These are phyloP conservation scores for Datisca glomerata DNA, from an alignment of 306 rosid genomes.

Conservation along the genomic window DNA sequence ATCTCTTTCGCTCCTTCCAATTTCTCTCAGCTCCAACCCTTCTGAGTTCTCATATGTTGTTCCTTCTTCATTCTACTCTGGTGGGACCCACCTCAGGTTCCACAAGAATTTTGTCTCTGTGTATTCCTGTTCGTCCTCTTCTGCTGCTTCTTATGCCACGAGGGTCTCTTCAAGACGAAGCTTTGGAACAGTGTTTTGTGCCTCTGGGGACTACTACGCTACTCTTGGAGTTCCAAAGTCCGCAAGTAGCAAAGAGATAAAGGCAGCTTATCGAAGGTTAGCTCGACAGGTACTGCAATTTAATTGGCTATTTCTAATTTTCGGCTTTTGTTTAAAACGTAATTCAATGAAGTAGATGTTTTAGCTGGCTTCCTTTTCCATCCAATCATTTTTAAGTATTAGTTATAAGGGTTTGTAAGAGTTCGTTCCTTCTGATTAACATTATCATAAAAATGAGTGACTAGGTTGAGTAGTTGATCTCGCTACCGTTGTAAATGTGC, in stretches of 20 bases:
- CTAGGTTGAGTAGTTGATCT: too few relatives aligned
- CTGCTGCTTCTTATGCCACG: slow-evolving; percentile 16
- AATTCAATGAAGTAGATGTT: too few relatives aligned
- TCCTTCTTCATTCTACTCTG: slow-evolving; percentile 28
- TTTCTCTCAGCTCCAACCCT: slow-evolving; percentile 21
- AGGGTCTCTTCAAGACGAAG: slow-evolving; percentile 30
- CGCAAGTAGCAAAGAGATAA: slow-evolving; percentile 69
- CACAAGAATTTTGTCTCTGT: slow-evolving; percentile 34
- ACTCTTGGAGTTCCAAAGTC: slow-evolving; percentile 86
- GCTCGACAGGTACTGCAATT: slow-evolving; percentile 82
- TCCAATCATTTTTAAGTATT: too few relatives aligned
- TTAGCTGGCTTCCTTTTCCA: too few relatives aligned
- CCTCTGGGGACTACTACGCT: slow-evolving; percentile 76
- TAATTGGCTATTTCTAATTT: background rate
- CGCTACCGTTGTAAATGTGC: too few relatives aligned
- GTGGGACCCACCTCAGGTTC: slow-evolving; percentile 33
- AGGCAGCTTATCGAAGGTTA: slow-evolving; percentile 84
- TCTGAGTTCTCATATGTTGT: slow-evolving; percentile 18
- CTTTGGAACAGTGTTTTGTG: slow-evolving; percentile 29
- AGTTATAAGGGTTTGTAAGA: too few relatives aligned
- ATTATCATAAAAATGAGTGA: too few relatives aligned
- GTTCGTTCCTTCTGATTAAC: too few relatives aligned
- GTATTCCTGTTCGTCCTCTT: slow-evolving; percentile 17
- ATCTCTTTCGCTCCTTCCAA: slow-evolving; percentile 37
- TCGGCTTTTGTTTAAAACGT: too few relatives aligned